Evolutionary conservation across 2,329 filamentous ascomycete species (phyloP), one percentile per base, ranked within the genome.

Genomic region (Bipolaris bicolor): DNA sequence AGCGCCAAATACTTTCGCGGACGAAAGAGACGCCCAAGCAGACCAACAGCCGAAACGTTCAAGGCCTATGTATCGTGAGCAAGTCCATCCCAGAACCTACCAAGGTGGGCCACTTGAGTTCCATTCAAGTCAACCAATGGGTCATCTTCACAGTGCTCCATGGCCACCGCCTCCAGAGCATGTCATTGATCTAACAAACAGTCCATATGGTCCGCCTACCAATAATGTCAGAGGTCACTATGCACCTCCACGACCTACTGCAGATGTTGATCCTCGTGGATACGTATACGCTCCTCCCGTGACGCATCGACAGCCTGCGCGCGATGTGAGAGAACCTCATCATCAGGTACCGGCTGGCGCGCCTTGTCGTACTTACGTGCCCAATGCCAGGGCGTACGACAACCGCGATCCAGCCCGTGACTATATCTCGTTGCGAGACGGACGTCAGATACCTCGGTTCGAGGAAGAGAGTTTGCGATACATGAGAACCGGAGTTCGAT

Each of bases 121-220:
- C 7, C 47, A 29, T 37, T 29, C 57, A 20, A 44, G 51, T 37
- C 61, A 57, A 20, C 48, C 48, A 26, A 57, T 58, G 57, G 64
- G 62, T 49, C 33, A 44, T 49, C 33, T 45, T 16, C 52, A 51
- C 43, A 61, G 46, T 49, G 61, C 39, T 24, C 51, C 54, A 24
- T 31, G 55, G 55, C 55, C 57, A 33, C 57, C 58, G 36, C 62
- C 58, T 22, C 55, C 58, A 20, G 55, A 61, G 41, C 58, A 65
- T 22, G 37, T 61, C n/a, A 43, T 67, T 66, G 62, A 72, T 61
- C 51, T 73, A 62, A 72, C 64, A 40, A 62, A 59, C 63, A 73
- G 68, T 52, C 64, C 64, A 37, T 56, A 58, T 33, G 61, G 57
- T 43, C 54, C 60, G 34, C 43, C 51, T 22, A 36, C 34, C 26